These are phyloP conservation scores for Elaeagnus macrophylla DNA, from an alignment of 306 rosid genomes.

Conservation along the genomic window DNA sequence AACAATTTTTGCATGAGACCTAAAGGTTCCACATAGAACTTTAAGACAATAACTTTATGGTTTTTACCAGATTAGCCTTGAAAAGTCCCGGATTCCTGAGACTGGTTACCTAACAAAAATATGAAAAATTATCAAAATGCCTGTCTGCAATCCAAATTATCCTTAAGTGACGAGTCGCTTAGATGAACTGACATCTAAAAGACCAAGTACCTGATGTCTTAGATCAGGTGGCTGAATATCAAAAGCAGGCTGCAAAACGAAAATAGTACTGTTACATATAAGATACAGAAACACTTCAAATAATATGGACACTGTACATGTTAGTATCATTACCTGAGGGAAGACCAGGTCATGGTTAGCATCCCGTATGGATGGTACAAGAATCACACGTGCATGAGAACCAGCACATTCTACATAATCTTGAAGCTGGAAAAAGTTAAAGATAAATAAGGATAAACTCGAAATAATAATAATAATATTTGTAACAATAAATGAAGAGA, in stretches of 20 bases:
- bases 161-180: neutral
- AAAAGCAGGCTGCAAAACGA: conserved; percentile 65
- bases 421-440: conserved; percentile 45
- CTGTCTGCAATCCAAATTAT: conserved; percentile 4
- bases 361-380: conserved; percentile 82
- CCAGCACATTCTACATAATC: conserved; percentile 63
- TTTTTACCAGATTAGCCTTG: conserved; percentile 92
- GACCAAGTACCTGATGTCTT: conserved; percentile 59
- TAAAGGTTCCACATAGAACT: neutral
- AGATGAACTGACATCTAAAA: conserved; percentile 13
- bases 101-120: conserved; percentile 52
- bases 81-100: conserved; percentile 76
- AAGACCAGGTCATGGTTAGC: conserved; percentile 80
- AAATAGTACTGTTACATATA: neutral
- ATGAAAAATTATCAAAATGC: conserved; percentile 15
- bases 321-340: conserved; percentile 63
- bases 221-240: conserved; percentile 52
- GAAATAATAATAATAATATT: conserved; percentile 4
- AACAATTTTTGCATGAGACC: neutral
- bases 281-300: neutral
- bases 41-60: no score
- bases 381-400: conserved; percentile 53
- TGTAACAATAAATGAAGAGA: neutral
- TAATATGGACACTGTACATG: conserved; percentile 11
- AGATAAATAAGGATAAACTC: conserved; percentile 6